A percentile compares a stretch with the other conserved stretches of the same genome.
These are phyloP conservation scores for Clarireedia homoeocarpa DNA, from an alignment of 2,329 filamentous ascomycete genomes.

Conservation along the genomic window DNA sequence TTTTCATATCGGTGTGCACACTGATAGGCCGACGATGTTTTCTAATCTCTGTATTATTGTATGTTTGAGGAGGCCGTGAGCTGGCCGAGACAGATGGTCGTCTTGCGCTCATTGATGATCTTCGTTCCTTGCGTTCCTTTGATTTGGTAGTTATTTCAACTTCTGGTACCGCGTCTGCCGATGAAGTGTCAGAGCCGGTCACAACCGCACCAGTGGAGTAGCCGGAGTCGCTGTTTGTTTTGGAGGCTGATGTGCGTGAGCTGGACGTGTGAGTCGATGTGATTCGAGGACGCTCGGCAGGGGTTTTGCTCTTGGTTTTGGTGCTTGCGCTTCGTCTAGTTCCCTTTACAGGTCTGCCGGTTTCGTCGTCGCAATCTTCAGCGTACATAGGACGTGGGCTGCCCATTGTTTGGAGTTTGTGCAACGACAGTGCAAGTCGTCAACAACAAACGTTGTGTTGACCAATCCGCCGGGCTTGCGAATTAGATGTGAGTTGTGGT, in stretches of 20 bases:
- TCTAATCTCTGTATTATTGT: slow-evolving; percentile 1
- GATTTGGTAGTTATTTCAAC: neutral
- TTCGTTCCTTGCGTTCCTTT: slow-evolving; percentile 2
- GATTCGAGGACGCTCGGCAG: neutral
- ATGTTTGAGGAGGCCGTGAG: neutral
- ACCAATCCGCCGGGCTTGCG: neutral
- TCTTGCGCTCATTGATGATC: neutral
- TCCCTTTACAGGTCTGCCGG: slow-evolving; percentile 16
- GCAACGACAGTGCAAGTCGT: slow-evolving; percentile 7
- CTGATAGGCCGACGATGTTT: slow-evolving; percentile 4
- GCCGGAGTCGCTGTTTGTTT: slow-evolving; percentile 9
- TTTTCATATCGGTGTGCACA: slow-evolving; percentile 1
- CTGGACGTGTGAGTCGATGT: neutral
- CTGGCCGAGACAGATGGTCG: neutral
- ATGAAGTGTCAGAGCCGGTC: slow-evolving; percentile 5
- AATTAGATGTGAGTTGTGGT: neutral
- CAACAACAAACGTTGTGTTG: neutral
- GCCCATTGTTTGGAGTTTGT: slow-evolving; percentile 9
- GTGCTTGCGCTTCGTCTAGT: slow-evolving; percentile 17
- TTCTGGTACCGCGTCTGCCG: neutral
- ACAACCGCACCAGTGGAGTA: slow-evolving; percentile 7
- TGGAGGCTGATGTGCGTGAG: slow-evolving; percentile 2
- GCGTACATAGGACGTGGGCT: slow-evolving; percentile 21
- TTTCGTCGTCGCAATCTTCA: slow-evolving; percentile 23
- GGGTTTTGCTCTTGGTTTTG: slow-evolving; percentile 15